Evolutionary conservation across 805 yeast species (phyloP).

Genomic region (Spathaspora hagerdaliae): DNA sequence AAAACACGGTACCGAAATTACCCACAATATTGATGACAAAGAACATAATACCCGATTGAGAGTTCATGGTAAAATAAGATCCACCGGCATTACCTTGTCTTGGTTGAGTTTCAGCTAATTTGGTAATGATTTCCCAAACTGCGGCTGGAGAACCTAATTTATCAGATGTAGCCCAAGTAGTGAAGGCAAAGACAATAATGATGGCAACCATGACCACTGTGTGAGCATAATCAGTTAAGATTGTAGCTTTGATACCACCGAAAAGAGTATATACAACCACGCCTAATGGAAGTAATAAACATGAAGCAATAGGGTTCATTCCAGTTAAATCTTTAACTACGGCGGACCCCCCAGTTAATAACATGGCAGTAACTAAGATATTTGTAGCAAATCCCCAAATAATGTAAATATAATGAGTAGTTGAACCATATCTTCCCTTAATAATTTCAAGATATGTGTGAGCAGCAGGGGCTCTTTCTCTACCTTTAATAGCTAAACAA

Average conservation of each 20-base stretch:
- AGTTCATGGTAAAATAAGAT: conserved; percentile 82
- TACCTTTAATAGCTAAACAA: conserved; percentile 81
- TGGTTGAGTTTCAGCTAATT: conserved; percentile 58
- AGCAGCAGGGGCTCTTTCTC: conserved; percentile 85
- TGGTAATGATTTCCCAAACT: conserved; percentile 71
- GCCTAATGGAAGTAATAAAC: conserved; percentile 79
- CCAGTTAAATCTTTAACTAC: conserved; percentile 80
- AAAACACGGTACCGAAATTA: conserved; percentile 82
- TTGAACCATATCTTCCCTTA: conserved; percentile 73
- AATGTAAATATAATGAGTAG: conserved; percentile 65
- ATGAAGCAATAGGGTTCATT: conserved; percentile 70
- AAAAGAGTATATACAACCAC: conserved; percentile 45
- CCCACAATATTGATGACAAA: conserved; percentile 84
- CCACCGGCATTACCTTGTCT: conserved; percentile 80
- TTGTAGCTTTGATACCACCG: conserved; percentile 45
- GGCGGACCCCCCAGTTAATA: conserved; percentile 87
- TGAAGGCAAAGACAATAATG: conserved; percentile 76
- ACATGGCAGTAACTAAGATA: conserved; percentile 87
- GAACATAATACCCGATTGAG: conserved; percentile 83
- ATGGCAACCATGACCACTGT: conserved; percentile 64
- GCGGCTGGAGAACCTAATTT: conserved; percentile 76
- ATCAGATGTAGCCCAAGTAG: conserved; percentile 67
- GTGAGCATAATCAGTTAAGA: conserved; percentile 42
- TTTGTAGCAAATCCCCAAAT: conserved; percentile 86
- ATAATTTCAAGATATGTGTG: conserved; percentile 89